Base-by-base conservation (phyloP, 345 rosid genomes). In the Brassica carinata region DNA sequence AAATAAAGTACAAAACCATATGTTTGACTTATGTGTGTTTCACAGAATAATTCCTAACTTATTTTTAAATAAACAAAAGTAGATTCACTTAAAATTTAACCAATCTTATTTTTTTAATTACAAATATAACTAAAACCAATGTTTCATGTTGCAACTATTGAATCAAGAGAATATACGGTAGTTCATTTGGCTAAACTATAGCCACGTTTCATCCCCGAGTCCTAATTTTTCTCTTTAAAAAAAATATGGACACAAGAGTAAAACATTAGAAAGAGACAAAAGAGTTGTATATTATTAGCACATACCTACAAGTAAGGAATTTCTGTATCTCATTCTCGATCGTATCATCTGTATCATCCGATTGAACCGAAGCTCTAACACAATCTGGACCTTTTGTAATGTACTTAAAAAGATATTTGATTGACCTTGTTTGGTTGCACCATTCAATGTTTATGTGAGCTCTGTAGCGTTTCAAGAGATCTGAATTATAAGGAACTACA, bases 371-470 rank as follows among this genome's bases (percentile, higher is more conserved):
- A 1, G 69, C 69, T 6, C 51, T 15, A 8, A 67, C 53, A 36
- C 8, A 67, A 14, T 26, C 59, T 0, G 72, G 11, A 7, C 72
- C 72, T 3, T 69, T 69, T 0, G 17, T 45, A 0, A 69, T 69
- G 9, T 69, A 69, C 10, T 26, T 69, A 7, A 69, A 69, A 3
- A 69, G 72, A 26, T 69, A 69, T 1, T 69, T 69, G 36, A 45
- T 26, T 3, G 72, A 45, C 0, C 36, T 8, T 6, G 34, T 13
- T 6, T 69, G 59, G 6, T 45, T 69, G 8, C 59, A 69, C 72
- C 59, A 69, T 2, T 69, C 72, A 3, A 19, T 8, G 10, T 19
- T 58, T 3, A 58, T 58, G 10, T 58, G 63, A 18, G 63, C 29
- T 1, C 29, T 5, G 19, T 18, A 58, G 2, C 63, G 63, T 8